Conservation (phyloP, 495 filamentous ascomycete genomes). For the Penicillium egyptiacum region DNA sequence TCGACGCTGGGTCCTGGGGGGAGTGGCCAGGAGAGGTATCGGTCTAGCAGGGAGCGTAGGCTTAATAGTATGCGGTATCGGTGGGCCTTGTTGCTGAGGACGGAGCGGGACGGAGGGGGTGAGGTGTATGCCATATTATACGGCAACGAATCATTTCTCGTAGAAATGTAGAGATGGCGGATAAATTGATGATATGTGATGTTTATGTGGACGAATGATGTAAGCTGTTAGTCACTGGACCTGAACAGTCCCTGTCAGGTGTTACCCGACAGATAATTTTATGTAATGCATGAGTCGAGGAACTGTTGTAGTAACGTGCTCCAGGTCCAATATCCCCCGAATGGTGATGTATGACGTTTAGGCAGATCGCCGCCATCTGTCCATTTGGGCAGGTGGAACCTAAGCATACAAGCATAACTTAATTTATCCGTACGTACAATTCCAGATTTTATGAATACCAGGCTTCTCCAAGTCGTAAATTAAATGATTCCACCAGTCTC, state of each 20-base stretch:
- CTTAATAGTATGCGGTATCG: constrained; percentile 17
- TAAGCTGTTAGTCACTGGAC: constrained; percentile 5
- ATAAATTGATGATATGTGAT: not conserved
- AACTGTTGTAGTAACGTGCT: not conserved
- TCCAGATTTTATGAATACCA: too few species aligned
- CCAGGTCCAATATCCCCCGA: not conserved
- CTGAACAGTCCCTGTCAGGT: not conserved
- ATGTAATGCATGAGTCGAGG: not conserved
- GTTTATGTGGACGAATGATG: constrained; percentile 13
- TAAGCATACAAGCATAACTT: too few species aligned
- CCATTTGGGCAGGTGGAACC: too few species aligned
- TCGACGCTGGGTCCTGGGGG: constrained; percentile 12
- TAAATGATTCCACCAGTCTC: too few species aligned
- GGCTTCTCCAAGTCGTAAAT: too few species aligned
- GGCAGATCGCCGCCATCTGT: too few species aligned
- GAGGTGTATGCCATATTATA: not conserved
- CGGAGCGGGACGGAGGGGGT: not conserved
- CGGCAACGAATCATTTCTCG: not conserved
- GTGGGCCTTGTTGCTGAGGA: constrained; percentile 15
- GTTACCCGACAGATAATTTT: not conserved
- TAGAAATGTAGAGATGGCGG: not conserved
- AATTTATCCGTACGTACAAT: too few species aligned
- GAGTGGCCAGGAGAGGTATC: constrained; percentile 21
- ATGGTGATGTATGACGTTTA: not conserved
- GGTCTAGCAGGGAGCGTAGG: constrained; percentile 24